phyloP scores from a whole-genome alignment of 2,329 filamentous ascomycete species.

The Pseudogymnoascus sp. region DNA sequence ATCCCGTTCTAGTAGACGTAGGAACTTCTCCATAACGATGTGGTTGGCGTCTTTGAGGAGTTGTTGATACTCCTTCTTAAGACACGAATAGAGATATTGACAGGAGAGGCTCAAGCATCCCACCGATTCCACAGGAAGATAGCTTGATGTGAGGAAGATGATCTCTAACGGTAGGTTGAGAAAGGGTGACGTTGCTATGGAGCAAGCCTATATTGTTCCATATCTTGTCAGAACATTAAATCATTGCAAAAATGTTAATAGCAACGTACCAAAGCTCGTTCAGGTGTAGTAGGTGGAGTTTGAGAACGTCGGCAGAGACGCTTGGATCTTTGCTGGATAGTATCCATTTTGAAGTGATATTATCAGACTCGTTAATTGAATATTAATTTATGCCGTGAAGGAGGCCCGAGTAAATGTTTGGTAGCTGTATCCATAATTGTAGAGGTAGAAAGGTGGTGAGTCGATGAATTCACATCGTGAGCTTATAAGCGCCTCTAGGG shows the following conservation, averaged over 20 bases:
- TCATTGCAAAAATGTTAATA: neutral
- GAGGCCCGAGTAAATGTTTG: neutral
- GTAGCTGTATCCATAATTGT: neutral
- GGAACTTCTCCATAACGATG: slow-evolving; percentile 6
- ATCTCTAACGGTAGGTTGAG: slow-evolving; percentile 13
- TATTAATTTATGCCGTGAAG: neutral
- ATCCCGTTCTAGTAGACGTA: slow-evolving; percentile 12
- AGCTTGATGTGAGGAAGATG: slow-evolving; percentile 10
- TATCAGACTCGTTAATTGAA: neutral
- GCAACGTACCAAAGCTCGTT: slow-evolving; percentile 5
- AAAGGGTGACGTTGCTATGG: slow-evolving; percentile 5
- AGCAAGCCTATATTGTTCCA: neutral
- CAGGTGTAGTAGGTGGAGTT: neutral
- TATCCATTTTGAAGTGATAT: neutral
- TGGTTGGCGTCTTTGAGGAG: slow-evolving; percentile 11
- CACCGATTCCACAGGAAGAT: slow-evolving; percentile 10
- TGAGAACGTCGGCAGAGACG: neutral
- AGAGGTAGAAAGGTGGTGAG: neutral
- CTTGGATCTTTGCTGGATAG: neutral
- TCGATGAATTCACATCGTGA: neutral
- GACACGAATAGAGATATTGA: slow-evolving; percentile 1
- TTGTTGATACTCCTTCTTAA: slow-evolving; percentile 6
- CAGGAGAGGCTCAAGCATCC: slow-evolving; percentile 10
- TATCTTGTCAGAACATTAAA: neutral
- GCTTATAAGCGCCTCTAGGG: neutral